Evolutionary conservation across 768 basidiomycete species (phyloP).

Genomic region (Suillus decipiens): DNA sequence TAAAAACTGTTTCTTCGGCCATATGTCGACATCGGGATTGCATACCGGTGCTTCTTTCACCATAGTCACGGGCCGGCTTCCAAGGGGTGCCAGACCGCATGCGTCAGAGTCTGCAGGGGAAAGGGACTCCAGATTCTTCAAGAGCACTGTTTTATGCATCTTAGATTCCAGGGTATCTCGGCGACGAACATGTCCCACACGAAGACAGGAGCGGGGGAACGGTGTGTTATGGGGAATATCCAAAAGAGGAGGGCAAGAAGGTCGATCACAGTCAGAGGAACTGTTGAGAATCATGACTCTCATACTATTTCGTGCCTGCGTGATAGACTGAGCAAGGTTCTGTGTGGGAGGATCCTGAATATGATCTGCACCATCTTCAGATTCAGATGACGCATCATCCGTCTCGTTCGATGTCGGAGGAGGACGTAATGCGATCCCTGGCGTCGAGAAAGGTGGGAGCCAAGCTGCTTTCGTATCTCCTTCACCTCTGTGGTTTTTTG

Average conservation of each 20-base stretch:
- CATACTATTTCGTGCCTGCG: slow-evolving; percentile 41
- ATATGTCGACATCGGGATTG: slow-evolving; percentile 18
- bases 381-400: slow-evolving; percentile 40
- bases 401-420: slow-evolving; percentile 23
- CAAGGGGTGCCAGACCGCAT: slow-evolving; percentile 46
- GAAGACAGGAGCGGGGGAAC: slow-evolving; percentile 63
- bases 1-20: slow-evolving; percentile 15
- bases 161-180: slow-evolving; percentile 43
- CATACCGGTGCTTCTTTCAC: slow-evolving; percentile 29
- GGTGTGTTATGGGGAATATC: slow-evolving; percentile 34
- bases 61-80: slow-evolving; percentile 32
- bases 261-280: slow-evolving; percentile 36
- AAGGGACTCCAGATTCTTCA: slow-evolving; percentile 45
- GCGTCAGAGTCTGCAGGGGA: slow-evolving; percentile 39
- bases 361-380: slow-evolving; percentile 35
- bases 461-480: slow-evolving; percentile 32
- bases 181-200: slow-evolving; percentile 36
- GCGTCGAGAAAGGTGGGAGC: slow-evolving; percentile 27
- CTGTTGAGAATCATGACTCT: slow-evolving; percentile 47
- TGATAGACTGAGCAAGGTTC: slow-evolving; percentile 27
- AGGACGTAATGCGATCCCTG: slow-evolving; percentile 24
- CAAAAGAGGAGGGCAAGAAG: slow-evolving; percentile 52
- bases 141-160: slow-evolving; percentile 54
- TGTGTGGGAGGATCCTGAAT: slow-evolving; percentile 20
- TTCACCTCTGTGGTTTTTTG: slow-evolving; percentile 35